phyloP scores from a whole-genome alignment of 192 early-diverging fungal species.

The Gryganskiella cystojenkinii region DNA sequence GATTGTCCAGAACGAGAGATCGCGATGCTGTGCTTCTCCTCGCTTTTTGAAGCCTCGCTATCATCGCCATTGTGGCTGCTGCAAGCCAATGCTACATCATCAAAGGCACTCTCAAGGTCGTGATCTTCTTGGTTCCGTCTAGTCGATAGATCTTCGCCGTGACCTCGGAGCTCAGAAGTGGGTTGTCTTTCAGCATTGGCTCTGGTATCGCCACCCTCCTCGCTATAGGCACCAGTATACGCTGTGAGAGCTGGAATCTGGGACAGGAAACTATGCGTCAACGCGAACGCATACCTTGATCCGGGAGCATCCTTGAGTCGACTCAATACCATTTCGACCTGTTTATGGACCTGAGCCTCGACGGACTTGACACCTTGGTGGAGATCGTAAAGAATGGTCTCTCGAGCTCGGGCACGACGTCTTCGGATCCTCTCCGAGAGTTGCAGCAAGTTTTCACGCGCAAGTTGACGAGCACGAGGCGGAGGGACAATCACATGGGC shows the following conservation, averaged over 20 bases:
- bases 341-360: constrained; percentile 33
- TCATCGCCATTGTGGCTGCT: background rate
- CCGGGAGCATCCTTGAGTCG: constrained; percentile 35
- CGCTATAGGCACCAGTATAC: background rate
- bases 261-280: constrained; percentile 35
- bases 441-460: constrained; percentile 14
- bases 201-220: background rate
- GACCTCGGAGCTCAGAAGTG: too few species aligned
- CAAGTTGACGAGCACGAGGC: constrained; percentile 1
- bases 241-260: constrained; percentile 21
- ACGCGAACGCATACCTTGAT: constrained; percentile 34
- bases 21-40: background rate
- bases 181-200: too few species aligned
- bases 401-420: constrained; percentile 28
- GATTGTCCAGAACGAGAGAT: constrained; percentile 12
- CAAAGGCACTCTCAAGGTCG: too few species aligned
- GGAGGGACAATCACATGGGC: background rate
- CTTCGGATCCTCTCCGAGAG: constrained; percentile 21
- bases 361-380: constrained; percentile 39
- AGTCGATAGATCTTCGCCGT: background rate
- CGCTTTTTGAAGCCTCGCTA: background rate
- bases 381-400: constrained; percentile 29
- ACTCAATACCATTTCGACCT: constrained; percentile 41
- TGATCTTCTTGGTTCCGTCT: too few species aligned
- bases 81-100: background rate